These are phyloP conservation scores for Penstemon eatonii DNA, from an alignment of 257 asterid genomes.

Conservation along the genomic window DNA sequence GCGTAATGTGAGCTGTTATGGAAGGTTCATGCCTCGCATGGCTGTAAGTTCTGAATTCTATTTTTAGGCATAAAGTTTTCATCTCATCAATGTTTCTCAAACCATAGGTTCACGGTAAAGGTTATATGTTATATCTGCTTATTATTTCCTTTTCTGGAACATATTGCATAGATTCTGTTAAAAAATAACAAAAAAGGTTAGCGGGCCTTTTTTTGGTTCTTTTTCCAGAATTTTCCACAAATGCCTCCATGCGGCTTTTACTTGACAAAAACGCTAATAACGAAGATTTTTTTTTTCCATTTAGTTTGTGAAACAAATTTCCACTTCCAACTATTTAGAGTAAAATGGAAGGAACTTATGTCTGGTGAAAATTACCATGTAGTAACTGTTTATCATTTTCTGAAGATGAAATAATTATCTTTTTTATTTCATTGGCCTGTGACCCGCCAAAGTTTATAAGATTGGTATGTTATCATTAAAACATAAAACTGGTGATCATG, in stretches of 20 bases:
- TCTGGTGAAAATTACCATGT: not conserved
- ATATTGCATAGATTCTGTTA: not conserved
- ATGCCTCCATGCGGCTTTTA: constrained; percentile 1
- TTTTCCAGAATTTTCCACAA: not conserved
- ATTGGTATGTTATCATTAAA: constrained; percentile 11
- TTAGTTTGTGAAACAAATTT: not conserved
- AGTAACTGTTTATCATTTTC: not conserved
- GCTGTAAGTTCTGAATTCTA: constrained; percentile 58
- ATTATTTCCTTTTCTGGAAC: not conserved
- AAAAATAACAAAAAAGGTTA: not conserved
- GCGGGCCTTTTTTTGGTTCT: not conserved
- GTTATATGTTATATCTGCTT: constrained; percentile 14
- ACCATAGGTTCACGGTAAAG: constrained; percentile 12
- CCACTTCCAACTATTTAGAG: not conserved
- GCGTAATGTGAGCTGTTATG: constrained; percentile 97
- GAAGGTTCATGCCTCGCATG: constrained; percentile 94
- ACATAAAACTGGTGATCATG: constrained; percentile 5
- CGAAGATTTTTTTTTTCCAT: not conserved
- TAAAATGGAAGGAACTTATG: not conserved
- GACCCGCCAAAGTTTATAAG: constrained; percentile 1
- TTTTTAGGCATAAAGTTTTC: constrained; percentile 7
- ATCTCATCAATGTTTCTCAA: constrained; percentile 8
- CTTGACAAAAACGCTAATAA: not conserved
- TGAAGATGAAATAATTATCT: constrained; percentile 6
- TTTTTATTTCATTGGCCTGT: not conserved